Percentiles rank a stretch among this genome's conserved stretches.
Conservation (phyloP, 495 filamentous ascomycete species). For the Hypoxylon rickii region DNA sequence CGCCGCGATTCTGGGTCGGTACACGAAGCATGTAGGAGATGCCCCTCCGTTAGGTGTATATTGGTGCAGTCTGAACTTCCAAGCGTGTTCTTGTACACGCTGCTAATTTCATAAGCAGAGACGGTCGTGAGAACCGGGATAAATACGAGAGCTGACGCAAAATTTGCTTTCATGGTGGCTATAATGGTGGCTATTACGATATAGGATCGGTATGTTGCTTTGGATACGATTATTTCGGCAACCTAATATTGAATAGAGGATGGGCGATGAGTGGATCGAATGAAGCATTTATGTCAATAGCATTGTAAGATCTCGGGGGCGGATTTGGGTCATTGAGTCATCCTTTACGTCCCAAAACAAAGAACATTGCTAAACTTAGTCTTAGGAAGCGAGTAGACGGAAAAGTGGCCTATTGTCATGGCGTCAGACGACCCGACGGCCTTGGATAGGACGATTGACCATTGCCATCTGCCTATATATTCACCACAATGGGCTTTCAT, state of each 20-base stretch:
- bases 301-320: slow-evolving; percentile 6
- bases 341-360: slow-evolving; percentile 2
- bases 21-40: slow-evolving; percentile 19
- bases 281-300: slow-evolving; percentile 9
- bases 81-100: slow-evolving; percentile 22
- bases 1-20: background rate
- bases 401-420: too few relatives aligned
- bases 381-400: too few relatives aligned
- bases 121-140: slow-evolving; percentile 20
- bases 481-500: too few relatives aligned
- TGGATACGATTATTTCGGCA: background rate
- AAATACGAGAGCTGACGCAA: slow-evolving; percentile 18
- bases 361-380: too few relatives aligned
- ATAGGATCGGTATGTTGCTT: background rate
- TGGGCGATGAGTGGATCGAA: background rate
- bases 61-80: slow-evolving; percentile 17
- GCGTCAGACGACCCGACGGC: too few relatives aligned
- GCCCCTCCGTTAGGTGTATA: slow-evolving; percentile 15
- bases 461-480: too few relatives aligned
- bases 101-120: slow-evolving; percentile 8
- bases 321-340: background rate
- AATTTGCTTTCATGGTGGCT: slow-evolving; percentile 18
- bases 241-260: too few relatives aligned
- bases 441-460: too few relatives aligned
- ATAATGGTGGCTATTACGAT: background rate